Evolutionary conservation across 257 asterid species (phyloP).

Genomic region (Apocynum venetum): DNA sequence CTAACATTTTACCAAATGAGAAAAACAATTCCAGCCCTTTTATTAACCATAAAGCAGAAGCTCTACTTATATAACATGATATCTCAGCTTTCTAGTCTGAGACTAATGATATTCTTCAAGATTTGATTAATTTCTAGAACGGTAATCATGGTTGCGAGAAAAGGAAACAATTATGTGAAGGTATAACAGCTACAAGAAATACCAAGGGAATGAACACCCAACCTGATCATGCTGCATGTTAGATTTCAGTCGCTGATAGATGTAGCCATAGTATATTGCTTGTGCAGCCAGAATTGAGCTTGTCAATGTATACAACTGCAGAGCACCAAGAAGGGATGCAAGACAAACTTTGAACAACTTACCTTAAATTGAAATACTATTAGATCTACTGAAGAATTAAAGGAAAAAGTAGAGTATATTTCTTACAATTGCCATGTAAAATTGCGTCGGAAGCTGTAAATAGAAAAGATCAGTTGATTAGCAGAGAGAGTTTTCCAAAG

Average conservation of each 20-base stretch:
- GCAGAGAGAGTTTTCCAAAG: background rate
- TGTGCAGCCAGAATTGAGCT: slow-evolving; percentile 45
- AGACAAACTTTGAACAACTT: slow-evolving; percentile 3
- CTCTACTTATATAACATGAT: too few relatives aligned
- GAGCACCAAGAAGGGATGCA: slow-evolving; percentile 5
- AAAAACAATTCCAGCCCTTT: too few relatives aligned
- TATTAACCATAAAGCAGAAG: too few relatives aligned
- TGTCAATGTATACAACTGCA: slow-evolving; percentile 53
- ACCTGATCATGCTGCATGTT: slow-evolving; percentile 44
- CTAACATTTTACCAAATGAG: too few relatives aligned
- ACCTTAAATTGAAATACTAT: slow-evolving; percentile 14
- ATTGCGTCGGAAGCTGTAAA: slow-evolving; percentile 78
- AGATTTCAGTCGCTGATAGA: slow-evolving; percentile 47
- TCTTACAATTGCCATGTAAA: slow-evolving; percentile 65
- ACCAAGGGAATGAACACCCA: slow-evolving; percentile 12
- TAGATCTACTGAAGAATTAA: background rate
- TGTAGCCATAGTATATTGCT: slow-evolving; percentile 47
- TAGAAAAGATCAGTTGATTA: slow-evolving; percentile 9
- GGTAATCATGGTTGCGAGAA: too few relatives aligned
- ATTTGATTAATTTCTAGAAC: too few relatives aligned
- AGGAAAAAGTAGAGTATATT: background rate
- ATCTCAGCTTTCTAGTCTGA: too few relatives aligned
- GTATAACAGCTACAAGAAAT: background rate
- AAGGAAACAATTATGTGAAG: background rate
- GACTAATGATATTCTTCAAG: too few relatives aligned